Percentiles rank a stretch among this genome's conserved stretches.
These are phyloP conservation scores for Penicillium steckii DNA, from an alignment of 495 filamentous ascomycete genomes.

Conservation along the genomic window DNA sequence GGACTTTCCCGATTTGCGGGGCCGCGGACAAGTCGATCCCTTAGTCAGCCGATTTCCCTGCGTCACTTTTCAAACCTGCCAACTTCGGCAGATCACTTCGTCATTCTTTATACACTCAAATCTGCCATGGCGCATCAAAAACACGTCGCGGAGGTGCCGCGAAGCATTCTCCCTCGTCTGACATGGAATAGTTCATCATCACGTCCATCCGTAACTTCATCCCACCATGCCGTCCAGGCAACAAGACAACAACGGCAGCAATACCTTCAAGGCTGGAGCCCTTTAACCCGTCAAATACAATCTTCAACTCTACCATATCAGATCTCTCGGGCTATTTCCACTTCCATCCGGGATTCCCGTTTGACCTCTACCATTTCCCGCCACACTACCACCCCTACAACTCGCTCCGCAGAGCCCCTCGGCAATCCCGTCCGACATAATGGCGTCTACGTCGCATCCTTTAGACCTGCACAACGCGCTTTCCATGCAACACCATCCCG, in stretches of 20 bases:
- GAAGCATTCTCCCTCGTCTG: constrained; percentile 42
- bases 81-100: not conserved
- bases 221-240: constrained; percentile 30
- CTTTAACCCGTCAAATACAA: constrained; percentile 25
- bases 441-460: constrained; percentile 47
- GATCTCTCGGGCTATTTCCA: constrained; percentile 22
- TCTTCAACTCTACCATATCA: constrained; percentile 9
- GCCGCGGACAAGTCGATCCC: constrained; percentile 16
- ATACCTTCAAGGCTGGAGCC: constrained; percentile 21
- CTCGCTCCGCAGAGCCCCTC: constrained; percentile 16
- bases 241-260: constrained; percentile 25
- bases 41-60: constrained; percentile 22
- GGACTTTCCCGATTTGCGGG: constrained; percentile 16
- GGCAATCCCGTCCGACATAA: constrained; percentile 41
- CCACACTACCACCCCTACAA: constrained; percentile 14
- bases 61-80: constrained; percentile 7
- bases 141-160: constrained; percentile 38
- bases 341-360: constrained; percentile 14
- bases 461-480: constrained; percentile 42
- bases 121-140: constrained; percentile 37
- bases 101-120: not conserved
- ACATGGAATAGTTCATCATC: constrained; percentile 45
- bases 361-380: constrained; percentile 22
- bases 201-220: constrained; percentile 32
- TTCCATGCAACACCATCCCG: constrained; percentile 69